Conservation (phyloP, 768 basidiomycete species). For the Neoboletus subvelutipes region DNA sequence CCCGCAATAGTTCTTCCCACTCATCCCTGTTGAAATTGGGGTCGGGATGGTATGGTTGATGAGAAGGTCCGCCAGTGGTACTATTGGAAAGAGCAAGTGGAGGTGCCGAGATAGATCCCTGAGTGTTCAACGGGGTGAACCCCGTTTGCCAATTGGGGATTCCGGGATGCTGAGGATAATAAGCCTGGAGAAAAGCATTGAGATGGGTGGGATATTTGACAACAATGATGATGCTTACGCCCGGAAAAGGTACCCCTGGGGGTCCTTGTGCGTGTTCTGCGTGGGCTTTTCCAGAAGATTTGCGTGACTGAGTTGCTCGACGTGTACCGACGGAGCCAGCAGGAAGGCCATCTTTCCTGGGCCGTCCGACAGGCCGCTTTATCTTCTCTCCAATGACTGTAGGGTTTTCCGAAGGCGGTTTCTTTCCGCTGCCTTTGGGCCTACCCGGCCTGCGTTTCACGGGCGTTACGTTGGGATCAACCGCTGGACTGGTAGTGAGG, state of each 20-base stretch:
- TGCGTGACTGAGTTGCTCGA: conserved; percentile 42
- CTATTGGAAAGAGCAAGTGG: conserved; percentile 35
- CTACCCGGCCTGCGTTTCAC: conserved; percentile 71
- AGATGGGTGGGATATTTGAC: neutral
- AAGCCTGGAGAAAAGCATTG: conserved; percentile 23
- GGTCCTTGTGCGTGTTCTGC: conserved; percentile 22
- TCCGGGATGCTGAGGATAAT: conserved; percentile 34
- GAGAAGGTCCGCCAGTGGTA: conserved; percentile 15
- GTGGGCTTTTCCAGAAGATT: conserved; percentile 34
- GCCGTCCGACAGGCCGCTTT: conserved; percentile 78
- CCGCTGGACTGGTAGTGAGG: conserved; percentile 17
- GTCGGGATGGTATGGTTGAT: conserved; percentile 41
- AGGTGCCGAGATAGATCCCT: conserved; percentile 32
- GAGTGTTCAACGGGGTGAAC: conserved; percentile 27
- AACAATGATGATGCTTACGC: conserved; percentile 17
- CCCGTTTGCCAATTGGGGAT: conserved; percentile 31
- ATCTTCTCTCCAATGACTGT: conserved; percentile 48
- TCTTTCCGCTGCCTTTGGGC: conserved; percentile 80
- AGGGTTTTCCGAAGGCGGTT: conserved; percentile 44
- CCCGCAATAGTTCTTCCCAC: conserved; percentile 60
- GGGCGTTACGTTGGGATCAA: conserved; percentile 34
- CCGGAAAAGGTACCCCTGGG: conserved; percentile 33
- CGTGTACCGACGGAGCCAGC: conserved; percentile 62
- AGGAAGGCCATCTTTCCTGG: conserved; percentile 78
- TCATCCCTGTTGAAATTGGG: conserved; percentile 57